Evolutionary conservation across 139 green algal species (phyloP), one percentile per base, ranked within the genome.

Genomic region (Tetradesmus obliquus): DNA sequence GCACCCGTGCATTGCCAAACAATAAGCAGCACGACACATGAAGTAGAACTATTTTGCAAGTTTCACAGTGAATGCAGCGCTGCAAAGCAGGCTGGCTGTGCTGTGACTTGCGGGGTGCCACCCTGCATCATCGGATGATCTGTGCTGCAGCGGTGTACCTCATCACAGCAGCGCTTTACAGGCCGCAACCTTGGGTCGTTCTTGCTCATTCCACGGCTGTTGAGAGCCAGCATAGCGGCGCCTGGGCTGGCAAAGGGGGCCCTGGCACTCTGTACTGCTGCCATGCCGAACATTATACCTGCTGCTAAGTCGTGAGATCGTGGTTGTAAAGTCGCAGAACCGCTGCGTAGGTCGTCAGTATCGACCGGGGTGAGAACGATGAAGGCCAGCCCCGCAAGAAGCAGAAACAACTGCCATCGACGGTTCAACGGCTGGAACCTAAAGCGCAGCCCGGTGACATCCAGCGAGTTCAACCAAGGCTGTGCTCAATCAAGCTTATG

Each of bases 121-220:
- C 32, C 32, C 32, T 45, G 32, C 32, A 45, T 45, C 32, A 45
- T 45, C 32, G 32, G 32, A 45, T 71, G 60, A 17, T 76, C 15
- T 76, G 66, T 24, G 17, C 32, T 76, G 17, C 66, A 24, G 66
- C 7, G 57, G 0, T 24, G 19, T 12, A 45, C 51, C 81, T 86
- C 6, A 87, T 74, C 82, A 71, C 60, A 58, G 24, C 82, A 74
- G 2, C 19, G n/a, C 54, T 87, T 87, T 5, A 87, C 82, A 24
- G 20, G 20, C 17, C 74, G 72, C 3, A 87, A 7, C 55, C 55
- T 87, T 24, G 19, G 55, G 17, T 87, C 82, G 19, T 87, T 87
- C 24, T 87, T 87, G 55, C 82, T 87, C 9, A 87, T 58, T 8
- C 54, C 55, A 3, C 20, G 19, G 13, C 8, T 53, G 82, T 87